Evolutionary conservation across 1,284 basidiomycete genomes (phyloP), one percentile per base, ranked within the genome.

Genomic region (Moesziomyces antarcticus): DNA sequence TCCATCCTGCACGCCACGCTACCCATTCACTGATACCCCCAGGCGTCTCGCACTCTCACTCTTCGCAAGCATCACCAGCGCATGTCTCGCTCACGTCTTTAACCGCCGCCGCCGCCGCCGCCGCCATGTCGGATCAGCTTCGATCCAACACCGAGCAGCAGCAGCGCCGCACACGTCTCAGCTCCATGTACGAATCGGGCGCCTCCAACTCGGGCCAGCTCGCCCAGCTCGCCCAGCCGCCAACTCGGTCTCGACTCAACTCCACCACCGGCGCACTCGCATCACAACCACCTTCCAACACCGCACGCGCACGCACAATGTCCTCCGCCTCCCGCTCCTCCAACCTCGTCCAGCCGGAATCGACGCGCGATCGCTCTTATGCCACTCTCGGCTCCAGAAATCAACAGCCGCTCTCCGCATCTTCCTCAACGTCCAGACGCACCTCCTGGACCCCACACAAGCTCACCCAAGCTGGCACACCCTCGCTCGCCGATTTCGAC

Each of bases 361-460:
- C 56, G 7, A n/a, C 42, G 1, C 24, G 45, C n/a, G 57, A 65
- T 41, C 57, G 69, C 37, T 27, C 56, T 5, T 50, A 62, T 50
- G 60, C 64, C 13, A 73, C 56, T 27, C 25, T 67, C 1, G 60
- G 56, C 25, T 60, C 64, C 20, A 52, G 52, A 21, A 47, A 52
- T 8, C 33, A 48, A 6, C n/a, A 59, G 20, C 14, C 64, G 33
- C 35, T 41, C 35, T 56, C 56, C 35, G 48, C 45, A 20, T 44
- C 56, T 18, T 45, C 14, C 49, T 53, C 42, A 7, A 18, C 55
- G 6, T 55, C 61, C 16, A 66, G 72, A 43, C 53, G 66, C 16
- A 59, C 64, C 22, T 74, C 72, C 5, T 70, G 66, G 66, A 63
- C 72, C 3, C 52, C 58, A 7, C 58, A 56, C 10, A 70, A 66